Percentiles rank a stretch among this genome's conserved stretches.
These are phyloP conservation scores for Ephemerocybe angulata DNA, from an alignment of 768 basidiomycete species.

Conservation along the genomic window DNA sequence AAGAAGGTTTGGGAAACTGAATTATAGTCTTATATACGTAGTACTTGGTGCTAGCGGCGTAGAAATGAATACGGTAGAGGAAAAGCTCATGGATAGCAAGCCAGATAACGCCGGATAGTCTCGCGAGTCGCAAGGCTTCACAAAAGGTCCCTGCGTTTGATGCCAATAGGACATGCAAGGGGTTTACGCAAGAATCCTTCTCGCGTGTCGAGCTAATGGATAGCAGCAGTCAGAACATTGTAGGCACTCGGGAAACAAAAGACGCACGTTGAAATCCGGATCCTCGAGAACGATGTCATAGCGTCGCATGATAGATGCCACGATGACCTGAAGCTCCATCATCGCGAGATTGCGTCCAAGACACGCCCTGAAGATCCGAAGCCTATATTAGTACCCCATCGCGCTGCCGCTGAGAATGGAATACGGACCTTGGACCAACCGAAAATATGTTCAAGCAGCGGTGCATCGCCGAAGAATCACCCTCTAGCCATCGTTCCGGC, in stretches of 20 bases:
- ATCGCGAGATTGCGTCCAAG: conserved; percentile 81
- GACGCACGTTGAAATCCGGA: conserved; percentile 52
- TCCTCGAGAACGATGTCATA: conserved; percentile 70
- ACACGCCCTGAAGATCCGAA: conserved; percentile 53
- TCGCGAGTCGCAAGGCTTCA: not conserved
- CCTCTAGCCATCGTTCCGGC: conserved; percentile 85
- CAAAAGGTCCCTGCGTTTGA: conserved; percentile 54
- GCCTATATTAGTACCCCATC: not conserved
- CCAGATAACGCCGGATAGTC: not conserved
- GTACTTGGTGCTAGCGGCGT: no score
- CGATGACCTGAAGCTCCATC: conserved; percentile 76
- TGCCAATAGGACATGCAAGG: conserved; percentile 64
- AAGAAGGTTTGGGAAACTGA: no score
- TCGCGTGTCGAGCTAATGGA: conserved; percentile 56
- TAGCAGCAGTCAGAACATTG: not conserved
- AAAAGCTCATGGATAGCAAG: no score
- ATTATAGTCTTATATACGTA: no score
- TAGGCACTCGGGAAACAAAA: conserved; percentile 6
- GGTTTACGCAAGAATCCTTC: conserved; percentile 92
- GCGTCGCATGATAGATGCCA: conserved; percentile 73
- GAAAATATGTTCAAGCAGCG: conserved; percentile 86
- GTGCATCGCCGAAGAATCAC: conserved; percentile 55
- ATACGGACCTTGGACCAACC: conserved; percentile 65
- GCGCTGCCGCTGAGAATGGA: not conserved
- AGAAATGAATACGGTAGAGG: no score